Percentiles rank a stretch among this genome's conserved stretches.
Evolutionary conservation across 2,329 filamentous ascomycete species (phyloP).

Genomic region (Epichloe sp.): DNA sequence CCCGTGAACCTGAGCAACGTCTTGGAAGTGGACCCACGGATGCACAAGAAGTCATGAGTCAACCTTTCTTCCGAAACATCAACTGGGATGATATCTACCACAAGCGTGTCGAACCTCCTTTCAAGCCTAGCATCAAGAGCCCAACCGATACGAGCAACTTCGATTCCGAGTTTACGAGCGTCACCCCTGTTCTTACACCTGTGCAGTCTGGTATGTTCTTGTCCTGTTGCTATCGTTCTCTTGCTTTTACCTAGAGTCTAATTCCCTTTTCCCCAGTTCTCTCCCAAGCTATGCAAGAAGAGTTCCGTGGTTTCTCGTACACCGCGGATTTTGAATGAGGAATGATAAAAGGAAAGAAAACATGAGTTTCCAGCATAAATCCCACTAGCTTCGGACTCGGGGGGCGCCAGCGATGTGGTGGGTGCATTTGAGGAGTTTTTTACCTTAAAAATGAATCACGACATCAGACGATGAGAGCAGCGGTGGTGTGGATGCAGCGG

Average conservation of each 20-base stretch:
- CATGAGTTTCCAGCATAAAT: slow-evolving; percentile 6
- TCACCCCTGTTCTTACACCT: slow-evolving; percentile 91
- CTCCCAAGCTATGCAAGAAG: slow-evolving; percentile 97
- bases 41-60: slow-evolving; percentile 96
- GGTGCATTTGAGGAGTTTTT: background rate
- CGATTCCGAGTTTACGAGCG: slow-evolving; percentile 95
- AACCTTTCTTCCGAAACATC: slow-evolving; percentile 94
- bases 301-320: slow-evolving; percentile 98
- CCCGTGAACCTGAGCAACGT: slow-evolving; percentile 83
- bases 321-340: slow-evolving; percentile 72
- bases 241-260: slow-evolving; percentile 11
- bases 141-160: slow-evolving; percentile 99
- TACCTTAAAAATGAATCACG: background rate
- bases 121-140: slow-evolving; percentile 78
- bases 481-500: background rate
- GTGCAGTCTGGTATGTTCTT: slow-evolving; percentile 78
- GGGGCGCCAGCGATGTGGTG: background rate
- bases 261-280: slow-evolving; percentile 47
- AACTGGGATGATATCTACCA: slow-evolving; percentile 99
- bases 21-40: slow-evolving; percentile 92
- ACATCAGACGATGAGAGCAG: background rate
- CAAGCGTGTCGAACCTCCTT: slow-evolving; percentile 82
- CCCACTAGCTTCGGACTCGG: background rate
- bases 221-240: background rate
- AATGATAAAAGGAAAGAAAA: background rate